Conservation (phyloP, 176 grass and related monocot species). For the Dendrocalamus sinicus region DNA sequence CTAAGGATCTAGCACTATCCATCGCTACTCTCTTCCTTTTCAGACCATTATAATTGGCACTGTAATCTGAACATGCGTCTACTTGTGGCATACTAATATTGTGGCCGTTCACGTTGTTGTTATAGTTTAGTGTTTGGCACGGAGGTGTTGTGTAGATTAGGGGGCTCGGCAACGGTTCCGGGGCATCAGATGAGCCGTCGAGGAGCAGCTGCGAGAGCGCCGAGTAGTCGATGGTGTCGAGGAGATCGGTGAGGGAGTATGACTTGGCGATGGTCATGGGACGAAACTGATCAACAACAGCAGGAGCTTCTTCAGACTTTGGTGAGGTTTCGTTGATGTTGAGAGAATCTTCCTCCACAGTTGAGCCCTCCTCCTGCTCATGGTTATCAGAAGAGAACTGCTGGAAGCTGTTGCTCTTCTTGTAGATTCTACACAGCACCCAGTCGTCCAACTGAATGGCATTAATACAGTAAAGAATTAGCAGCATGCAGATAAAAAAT, state of each 20-base stretch:
- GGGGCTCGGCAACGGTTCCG: background rate
- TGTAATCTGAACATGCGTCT: background rate
- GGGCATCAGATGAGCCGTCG: background rate
- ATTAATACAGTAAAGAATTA: background rate
- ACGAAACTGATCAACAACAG: background rate
- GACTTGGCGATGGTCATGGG: slow-evolving; percentile 41
- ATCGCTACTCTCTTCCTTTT: slow-evolving; percentile 26
- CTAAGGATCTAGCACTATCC: background rate
- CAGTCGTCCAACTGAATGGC: slow-evolving; percentile 68
- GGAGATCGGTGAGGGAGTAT: slow-evolving; percentile 63
- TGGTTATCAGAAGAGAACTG: slow-evolving; percentile 24
- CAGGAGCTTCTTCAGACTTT: background rate
- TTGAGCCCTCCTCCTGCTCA: slow-evolving; percentile 46
- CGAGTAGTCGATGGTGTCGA: slow-evolving; percentile 54
- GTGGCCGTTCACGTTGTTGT: background rate
- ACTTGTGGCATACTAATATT: background rate
- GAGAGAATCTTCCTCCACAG: slow-evolving; percentile 24
- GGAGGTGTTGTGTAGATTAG: slow-evolving; percentile 33
- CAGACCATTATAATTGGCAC: background rate
- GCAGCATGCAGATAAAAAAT: background rate
- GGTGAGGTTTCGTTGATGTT: background rate
- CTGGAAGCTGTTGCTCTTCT: slow-evolving; percentile 45
- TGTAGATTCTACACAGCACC: slow-evolving; percentile 82
- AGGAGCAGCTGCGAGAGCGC: slow-evolving; percentile 53
- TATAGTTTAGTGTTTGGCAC: background rate